phyloP scores from a whole-genome alignment of 345 rosid genomes.

The Physaria fendleri region DNA sequence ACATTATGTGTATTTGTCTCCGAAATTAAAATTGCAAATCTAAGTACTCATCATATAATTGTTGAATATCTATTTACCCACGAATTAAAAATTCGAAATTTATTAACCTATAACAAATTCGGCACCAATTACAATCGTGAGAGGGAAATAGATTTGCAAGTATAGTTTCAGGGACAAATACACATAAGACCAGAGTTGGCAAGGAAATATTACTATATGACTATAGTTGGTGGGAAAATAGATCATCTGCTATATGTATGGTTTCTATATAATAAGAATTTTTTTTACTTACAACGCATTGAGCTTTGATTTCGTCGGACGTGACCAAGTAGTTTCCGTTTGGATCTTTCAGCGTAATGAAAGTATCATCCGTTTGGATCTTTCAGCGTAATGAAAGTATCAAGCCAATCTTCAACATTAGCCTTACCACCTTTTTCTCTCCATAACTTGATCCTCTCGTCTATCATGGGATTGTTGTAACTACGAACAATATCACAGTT shows the following conservation, averaged over 20 bases:
- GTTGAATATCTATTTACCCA: too few relatives aligned
- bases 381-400: conserved; percentile 24
- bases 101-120: too few relatives aligned
- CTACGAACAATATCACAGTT: conserved; percentile 5
- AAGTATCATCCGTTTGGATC: conserved; percentile 23
- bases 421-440: conserved; percentile 19
- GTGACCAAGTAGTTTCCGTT: conserved; percentile 23
- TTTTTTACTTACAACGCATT: conserved; percentile 14
- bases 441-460: conserved; percentile 28
- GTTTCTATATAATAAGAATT: background rate
- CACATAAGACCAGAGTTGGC: too few relatives aligned
- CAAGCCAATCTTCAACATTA: conserved; percentile 30
- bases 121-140: too few relatives aligned
- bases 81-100: too few relatives aligned
- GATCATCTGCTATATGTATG: background rate
- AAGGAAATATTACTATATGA: background rate
- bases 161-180: too few relatives aligned
- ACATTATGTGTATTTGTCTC: too few relatives aligned
- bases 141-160: too few relatives aligned
- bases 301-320: conserved; percentile 28
- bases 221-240: background rate
- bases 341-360: conserved; percentile 27
- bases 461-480: conserved; percentile 37
- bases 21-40: too few relatives aligned
- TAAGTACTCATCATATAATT: too few relatives aligned